Evolutionary conservation across 345 rosid genomes (phyloP).

Genomic region (Isatis tinctoria): DNA sequence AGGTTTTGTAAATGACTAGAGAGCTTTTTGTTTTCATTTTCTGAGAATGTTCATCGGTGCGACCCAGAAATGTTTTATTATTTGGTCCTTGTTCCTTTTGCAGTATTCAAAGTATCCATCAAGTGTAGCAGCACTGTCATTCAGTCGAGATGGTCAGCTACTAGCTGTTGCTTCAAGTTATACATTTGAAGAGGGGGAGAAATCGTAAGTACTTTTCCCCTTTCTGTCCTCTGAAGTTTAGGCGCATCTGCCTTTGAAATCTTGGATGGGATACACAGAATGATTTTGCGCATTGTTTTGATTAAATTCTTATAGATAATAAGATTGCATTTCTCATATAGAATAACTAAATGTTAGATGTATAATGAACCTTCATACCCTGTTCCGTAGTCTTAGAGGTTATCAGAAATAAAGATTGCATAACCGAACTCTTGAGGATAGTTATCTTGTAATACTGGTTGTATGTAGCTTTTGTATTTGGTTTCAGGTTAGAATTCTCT

Average conservation of each 20-base stretch:
- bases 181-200: conserved; percentile 95
- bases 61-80: not conserved
- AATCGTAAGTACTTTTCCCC: conserved; percentile 49
- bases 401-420: not conserved
- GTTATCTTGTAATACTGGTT: not conserved
- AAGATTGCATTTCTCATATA: not conserved
- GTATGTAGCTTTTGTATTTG: not conserved
- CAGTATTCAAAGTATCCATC: conserved; percentile 94
- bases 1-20: conserved; percentile 44
- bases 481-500: not conserved
- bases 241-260: not conserved
- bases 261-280: not conserved
- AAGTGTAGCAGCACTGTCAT: conserved; percentile 87
- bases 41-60: not conserved
- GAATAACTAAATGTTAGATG: not conserved
- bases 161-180: conserved; percentile 98
- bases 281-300: not conserved
- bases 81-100: conserved; percentile 20
- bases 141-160: conserved; percentile 93
- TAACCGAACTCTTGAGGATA: not conserved
- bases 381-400: not conserved
- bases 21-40: not conserved
- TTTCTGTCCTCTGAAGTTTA: not conserved
- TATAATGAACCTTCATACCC: not conserved
- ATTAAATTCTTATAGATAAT: not conserved